Conservation (phyloP, 495 filamentous ascomycete genomes). For the Xanthoparmelia taractica region DNA sequence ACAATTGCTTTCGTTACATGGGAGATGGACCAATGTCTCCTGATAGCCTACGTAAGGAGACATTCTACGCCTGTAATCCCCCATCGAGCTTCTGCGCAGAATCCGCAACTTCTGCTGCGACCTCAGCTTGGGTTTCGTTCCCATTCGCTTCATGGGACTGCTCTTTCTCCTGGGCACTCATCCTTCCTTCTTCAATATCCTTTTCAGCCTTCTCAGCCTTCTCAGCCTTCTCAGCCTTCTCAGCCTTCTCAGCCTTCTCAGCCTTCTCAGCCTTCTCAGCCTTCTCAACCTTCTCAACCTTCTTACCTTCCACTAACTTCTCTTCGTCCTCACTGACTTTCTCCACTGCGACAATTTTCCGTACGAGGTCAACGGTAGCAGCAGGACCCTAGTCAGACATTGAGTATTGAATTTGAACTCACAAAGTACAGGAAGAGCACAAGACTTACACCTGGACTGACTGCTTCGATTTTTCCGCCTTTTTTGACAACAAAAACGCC, state of each 20-base stretch:
- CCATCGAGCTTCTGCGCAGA: constrained; percentile 26
- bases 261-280: too few relatives aligned
- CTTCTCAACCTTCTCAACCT: constrained; percentile 20
- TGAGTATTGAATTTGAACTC: not conserved
- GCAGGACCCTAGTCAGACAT: constrained; percentile 32
- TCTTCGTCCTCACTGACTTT: not conserved
- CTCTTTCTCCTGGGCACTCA: constrained; percentile 8
- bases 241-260: too few relatives aligned
- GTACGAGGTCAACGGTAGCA: constrained; percentile 42
- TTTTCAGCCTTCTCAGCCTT: too few relatives aligned
- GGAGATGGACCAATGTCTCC: too few relatives aligned
- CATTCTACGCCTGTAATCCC: constrained; percentile 8
- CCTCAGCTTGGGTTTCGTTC: constrained; percentile 18
- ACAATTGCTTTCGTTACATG: too few relatives aligned
- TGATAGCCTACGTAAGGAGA: not conserved
- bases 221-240: too few relatives aligned
- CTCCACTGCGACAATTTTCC: constrained; percentile 26
- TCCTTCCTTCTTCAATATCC: constrained; percentile 16
- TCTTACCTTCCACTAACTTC: constrained; percentile 8
- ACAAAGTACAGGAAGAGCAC: not conserved
- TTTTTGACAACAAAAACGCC: constrained; percentile 88
- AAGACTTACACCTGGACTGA: constrained; percentile 32
- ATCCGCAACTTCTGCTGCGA: constrained; percentile 29
- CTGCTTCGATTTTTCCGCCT: constrained; percentile 39
- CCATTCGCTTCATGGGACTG: constrained; percentile 2